Evolutionary conservation across 768 basidiomycete genomes (phyloP), one percentile per base, ranked within the genome.

Genomic region (Mycena vitilis): DNA sequence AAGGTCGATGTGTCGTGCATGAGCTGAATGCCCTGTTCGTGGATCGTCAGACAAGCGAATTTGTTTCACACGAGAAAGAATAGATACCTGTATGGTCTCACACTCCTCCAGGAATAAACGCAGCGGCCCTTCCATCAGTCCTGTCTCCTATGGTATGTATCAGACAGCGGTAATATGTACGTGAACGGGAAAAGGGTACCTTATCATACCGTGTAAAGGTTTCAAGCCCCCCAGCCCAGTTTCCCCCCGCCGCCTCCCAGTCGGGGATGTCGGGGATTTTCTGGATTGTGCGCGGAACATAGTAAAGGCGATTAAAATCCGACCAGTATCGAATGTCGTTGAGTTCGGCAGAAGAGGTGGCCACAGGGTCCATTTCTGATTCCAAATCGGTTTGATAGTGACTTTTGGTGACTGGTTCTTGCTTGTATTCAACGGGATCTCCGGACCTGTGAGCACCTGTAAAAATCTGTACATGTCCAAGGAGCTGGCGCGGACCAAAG

Each of bases 31-130:
- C 93, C 93, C 91, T 94, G 70, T 18, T 51, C 18, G 47, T 37
- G 53, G 23, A 10, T 4, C 11, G 67, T 53, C 42, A 37, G 49
- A 54, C 57, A 45, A 51, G 6, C 30, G 23, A 42, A 13, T 34
- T 16, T 36, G 30, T 30, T 61, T 23, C 13, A 55, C 22, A 49
- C 37, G 44, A 16, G 23, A 23, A 1, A n/a, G 57, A 60, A 61
- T 70, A 91, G 93, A 61, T 70, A 91, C 93, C 87, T 94, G 93
- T 16, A 91, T 82, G 59, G 86, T 85, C 75, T 94, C 86, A 73
- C 91, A 92, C 71, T 93, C 92, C 75, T 95, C 93, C 6, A 92
- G 83, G 62, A 91, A 86, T 18, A 84, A 79, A 20, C 93, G 85
- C 59, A 94, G 81, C 15, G 88, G 82, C 6, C 86, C 88, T 49